phyloP scores from a whole-genome alignment of 352 stramenopile genomes.

The Blastocystis sp. region DNA sequence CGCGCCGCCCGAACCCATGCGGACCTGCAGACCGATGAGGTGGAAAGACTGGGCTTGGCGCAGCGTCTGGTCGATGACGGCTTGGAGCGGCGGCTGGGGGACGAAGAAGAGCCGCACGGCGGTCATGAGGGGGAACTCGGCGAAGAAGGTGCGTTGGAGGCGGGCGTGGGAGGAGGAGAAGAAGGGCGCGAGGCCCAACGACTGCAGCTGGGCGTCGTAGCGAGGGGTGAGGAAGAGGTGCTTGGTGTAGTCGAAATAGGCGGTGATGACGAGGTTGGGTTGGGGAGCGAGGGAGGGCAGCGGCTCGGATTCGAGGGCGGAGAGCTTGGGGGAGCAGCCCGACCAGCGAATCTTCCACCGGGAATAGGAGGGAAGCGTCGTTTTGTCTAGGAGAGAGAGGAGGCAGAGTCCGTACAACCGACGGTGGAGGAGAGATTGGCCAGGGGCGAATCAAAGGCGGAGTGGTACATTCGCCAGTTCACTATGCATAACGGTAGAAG shows the following conservation, averaged over 20 bases:
- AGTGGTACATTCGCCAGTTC: constrained; percentile 32
- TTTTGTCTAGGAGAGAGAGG: neutral
- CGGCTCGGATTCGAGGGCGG: neutral
- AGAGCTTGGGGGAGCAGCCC: constrained; percentile 21
- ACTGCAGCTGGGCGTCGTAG: neutral
- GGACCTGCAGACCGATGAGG: constrained; percentile 50
- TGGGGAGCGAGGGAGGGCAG: neutral
- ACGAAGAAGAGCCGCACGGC: constrained; percentile 40
- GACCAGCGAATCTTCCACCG: constrained; percentile 59
- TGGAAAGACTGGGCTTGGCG: neutral
- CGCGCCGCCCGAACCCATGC: constrained; percentile 42
- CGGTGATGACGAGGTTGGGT: constrained; percentile 49
- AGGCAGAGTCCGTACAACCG: neutral
- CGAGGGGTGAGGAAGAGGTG: neutral
- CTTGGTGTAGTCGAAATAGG: constrained; percentile 60
- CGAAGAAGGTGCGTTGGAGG: neutral
- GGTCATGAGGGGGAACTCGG: constrained; percentile 56
- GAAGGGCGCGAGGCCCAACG: neutral
- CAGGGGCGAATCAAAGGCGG: constrained; percentile 24
- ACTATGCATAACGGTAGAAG: neutral
- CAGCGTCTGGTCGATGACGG: neutral
- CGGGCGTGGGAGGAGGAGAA: neutral
- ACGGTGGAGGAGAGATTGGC: neutral
- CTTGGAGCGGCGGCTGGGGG: constrained; percentile 9
- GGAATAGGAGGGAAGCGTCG: neutral